phyloP scores from a whole-genome alignment of 1,284 basidiomycete genomes.

The Trichosporon sp. region DNA sequence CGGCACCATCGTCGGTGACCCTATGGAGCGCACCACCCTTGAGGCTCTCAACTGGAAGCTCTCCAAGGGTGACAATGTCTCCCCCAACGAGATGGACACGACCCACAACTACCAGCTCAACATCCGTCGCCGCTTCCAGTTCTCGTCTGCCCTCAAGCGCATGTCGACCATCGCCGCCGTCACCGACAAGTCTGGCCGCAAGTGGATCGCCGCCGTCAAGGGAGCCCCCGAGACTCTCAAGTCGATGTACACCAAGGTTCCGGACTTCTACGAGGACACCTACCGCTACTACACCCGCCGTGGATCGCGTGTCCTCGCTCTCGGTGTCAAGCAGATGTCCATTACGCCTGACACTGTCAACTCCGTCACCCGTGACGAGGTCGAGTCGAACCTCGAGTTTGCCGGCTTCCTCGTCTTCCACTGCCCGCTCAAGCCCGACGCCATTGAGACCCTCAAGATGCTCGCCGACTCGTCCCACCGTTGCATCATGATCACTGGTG shows the following conservation, averaged over 20 bases:
- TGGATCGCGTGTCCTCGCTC: constrained; percentile 83
- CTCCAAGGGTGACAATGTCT: constrained; percentile 67
- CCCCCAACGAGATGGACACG: constrained; percentile 57
- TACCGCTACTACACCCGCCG: constrained; percentile 88
- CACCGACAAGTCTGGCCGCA: constrained; percentile 39
- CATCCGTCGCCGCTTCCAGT: constrained; percentile 87
- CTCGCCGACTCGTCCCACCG: constrained; percentile 88
- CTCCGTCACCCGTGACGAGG: constrained; percentile 68
- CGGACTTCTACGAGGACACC: constrained; percentile 78
- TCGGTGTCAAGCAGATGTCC: constrained; percentile 78
- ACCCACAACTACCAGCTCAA: constrained; percentile 61
- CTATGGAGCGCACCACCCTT: constrained; percentile 97
- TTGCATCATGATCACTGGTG: constrained; percentile 98
- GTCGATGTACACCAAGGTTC: constrained; percentile 69
- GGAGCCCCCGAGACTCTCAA: constrained; percentile 94
- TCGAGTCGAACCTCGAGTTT: constrained; percentile 72
- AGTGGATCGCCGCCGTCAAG: constrained; percentile 65
- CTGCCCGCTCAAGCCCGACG: constrained; percentile 90
- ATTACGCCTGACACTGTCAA: constrained; percentile 72
- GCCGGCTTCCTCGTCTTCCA: constrained; percentile 94
- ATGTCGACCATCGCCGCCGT: constrained; percentile 87
- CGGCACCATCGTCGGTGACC: constrained; percentile 90
- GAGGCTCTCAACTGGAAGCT: constrained; percentile 89
- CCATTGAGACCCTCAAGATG: constrained; percentile 82
- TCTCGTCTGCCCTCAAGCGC: constrained; percentile 89